Conservation (phyloP, 768 basidiomycete genomes). For the Tricholoma saponaceum region DNA sequence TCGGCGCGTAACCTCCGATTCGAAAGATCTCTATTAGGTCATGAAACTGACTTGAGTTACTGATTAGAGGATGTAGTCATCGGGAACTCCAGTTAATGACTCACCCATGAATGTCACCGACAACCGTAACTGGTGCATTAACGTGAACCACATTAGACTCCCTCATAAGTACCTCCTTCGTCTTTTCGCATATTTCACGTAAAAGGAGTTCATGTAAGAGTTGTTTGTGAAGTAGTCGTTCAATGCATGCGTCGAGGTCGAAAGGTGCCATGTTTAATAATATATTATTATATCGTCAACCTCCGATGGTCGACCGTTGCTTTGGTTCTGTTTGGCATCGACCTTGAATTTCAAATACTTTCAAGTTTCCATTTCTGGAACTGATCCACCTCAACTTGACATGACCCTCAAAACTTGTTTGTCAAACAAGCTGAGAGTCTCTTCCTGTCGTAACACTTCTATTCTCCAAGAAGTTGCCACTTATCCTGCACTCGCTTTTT, state of each 20-base stretch:
- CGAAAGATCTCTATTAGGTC: conserved; percentile 99
- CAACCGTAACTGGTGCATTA: conserved; percentile 94
- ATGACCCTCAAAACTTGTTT: background rate
- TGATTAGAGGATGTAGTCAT: conserved; percentile 26
- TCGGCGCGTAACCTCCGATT: conserved; percentile 94
- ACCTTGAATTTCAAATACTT: conserved; percentile 11
- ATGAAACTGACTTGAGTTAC: conserved; percentile 87
- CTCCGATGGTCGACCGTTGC: conserved; percentile 18
- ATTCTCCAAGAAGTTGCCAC: background rate
- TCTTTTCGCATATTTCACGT: conserved; percentile 99
- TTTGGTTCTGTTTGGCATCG: conserved; percentile 35
- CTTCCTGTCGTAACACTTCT: background rate
- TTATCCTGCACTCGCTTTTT: background rate
- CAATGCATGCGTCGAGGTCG: conserved; percentile 96
- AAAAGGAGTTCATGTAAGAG: conserved; percentile 91
- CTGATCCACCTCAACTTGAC: background rate
- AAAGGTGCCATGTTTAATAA: conserved; percentile 68
- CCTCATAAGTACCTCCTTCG: conserved; percentile 98
- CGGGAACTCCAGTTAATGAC: conserved; percentile 25
- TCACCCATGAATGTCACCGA: conserved; percentile 99
- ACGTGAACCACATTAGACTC: conserved; percentile 99
- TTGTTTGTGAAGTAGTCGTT: conserved; percentile 86
- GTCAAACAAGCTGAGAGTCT: background rate
- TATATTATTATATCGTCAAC: conserved; percentile 6
- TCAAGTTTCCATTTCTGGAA: background rate